Evolutionary conservation across 805 yeast genomes (phyloP).

Genomic region (Pichia pseudocactophila): DNA sequence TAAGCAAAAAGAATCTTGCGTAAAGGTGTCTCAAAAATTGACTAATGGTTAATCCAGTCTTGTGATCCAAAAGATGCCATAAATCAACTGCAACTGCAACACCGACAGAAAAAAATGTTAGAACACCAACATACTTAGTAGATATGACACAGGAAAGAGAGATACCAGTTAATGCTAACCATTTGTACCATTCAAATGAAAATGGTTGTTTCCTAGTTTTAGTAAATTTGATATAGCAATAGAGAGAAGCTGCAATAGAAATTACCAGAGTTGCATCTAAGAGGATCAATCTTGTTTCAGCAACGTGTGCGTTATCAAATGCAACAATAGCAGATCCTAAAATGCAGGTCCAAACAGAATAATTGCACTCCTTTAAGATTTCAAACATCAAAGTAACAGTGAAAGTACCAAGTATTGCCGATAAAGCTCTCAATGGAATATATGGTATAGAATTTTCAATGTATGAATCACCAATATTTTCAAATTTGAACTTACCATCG

Average conservation of each 20-base stretch:
- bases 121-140: constrained; percentile 92
- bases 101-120: constrained; percentile 85
- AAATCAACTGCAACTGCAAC: constrained; percentile 75
- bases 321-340: constrained; percentile 69
- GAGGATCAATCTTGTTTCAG: constrained; percentile 83
- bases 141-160: constrained; percentile 86
- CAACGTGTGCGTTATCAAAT: constrained; percentile 83
- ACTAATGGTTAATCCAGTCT: constrained; percentile 51
- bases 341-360: constrained; percentile 69
- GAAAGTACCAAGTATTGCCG: constrained; percentile 73
- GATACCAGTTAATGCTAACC: constrained; percentile 81
- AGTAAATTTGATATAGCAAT: constrained; percentile 70
- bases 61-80: constrained; percentile 77
- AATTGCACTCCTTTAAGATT: constrained; percentile 80
- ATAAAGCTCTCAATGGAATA: constrained; percentile 68
- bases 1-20: constrained; percentile 62
- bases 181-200: constrained; percentile 68
- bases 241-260: constrained; percentile 74
- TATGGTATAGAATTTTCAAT: constrained; percentile 76
- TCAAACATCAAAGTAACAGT: constrained; percentile 78
- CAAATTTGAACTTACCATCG: constrained; percentile 88
- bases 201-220: constrained; percentile 62
- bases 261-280: constrained; percentile 84
- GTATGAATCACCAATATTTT: constrained; percentile 78
- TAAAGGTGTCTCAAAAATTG: constrained; percentile 59